Conservation (phyloP, 2,329 filamentous ascomycete species). For the Monosporascus sp. region DNA sequence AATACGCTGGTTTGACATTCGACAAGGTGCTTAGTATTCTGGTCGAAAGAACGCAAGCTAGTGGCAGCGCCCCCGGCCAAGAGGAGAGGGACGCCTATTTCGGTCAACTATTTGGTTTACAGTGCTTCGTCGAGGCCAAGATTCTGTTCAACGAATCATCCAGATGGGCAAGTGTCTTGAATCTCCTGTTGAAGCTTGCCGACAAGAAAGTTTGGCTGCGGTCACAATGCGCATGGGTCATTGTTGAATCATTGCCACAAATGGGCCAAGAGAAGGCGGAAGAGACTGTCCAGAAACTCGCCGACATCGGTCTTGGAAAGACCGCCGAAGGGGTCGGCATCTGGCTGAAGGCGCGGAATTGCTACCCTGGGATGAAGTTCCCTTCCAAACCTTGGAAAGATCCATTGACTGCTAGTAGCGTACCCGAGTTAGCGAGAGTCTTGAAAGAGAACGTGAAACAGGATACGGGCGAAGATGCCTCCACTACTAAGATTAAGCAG, state of each 20-base stretch:
- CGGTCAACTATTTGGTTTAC: constrained; percentile 80
- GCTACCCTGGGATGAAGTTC: constrained; percentile 59
- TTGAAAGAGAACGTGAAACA: constrained; percentile 68
- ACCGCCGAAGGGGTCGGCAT: constrained; percentile 86
- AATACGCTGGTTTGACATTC: constrained; percentile 51
- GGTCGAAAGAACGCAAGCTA: constrained; percentile 49
- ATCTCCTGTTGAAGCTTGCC: constrained; percentile 67
- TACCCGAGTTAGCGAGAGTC: constrained; percentile 65
- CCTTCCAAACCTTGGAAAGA: constrained; percentile 73
- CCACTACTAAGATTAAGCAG: constrained; percentile 49
- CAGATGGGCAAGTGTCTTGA: constrained; percentile 64
- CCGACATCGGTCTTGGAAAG: constrained; percentile 62
- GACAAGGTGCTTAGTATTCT: constrained; percentile 49
- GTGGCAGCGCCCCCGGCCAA: constrained; percentile 54
- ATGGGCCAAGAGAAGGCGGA: constrained; percentile 55
- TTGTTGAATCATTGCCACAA: constrained; percentile 67
- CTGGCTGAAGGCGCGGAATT: constrained; percentile 67
- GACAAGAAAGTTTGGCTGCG: constrained; percentile 84
- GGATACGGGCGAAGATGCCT: constrained; percentile 39
- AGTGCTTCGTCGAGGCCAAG: constrained; percentile 76
- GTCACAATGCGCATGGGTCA: constrained; percentile 78
- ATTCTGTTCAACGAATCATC: constrained; percentile 59
- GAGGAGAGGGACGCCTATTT: constrained; percentile 83
- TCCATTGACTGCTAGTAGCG: constrained; percentile 65
- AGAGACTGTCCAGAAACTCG: constrained; percentile 57